These are phyloP conservation scores for Eremothecium gossypii DNA, from an alignment of 1,139 yeast species.

Conservation along the genomic window DNA sequence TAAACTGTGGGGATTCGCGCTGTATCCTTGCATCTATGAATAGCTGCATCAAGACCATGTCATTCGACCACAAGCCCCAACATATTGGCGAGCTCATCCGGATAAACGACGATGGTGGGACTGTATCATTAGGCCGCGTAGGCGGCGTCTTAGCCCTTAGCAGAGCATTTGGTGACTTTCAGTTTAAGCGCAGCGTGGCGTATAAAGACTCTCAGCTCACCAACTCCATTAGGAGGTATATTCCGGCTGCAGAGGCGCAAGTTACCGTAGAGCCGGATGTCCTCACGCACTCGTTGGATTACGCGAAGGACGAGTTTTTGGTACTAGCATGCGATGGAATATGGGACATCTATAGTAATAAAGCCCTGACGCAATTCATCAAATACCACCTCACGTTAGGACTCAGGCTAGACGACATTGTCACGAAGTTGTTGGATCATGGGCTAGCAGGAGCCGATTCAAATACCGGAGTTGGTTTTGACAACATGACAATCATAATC, in stretches of 20 bases:
- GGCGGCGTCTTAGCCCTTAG: slow-evolving; percentile 66
- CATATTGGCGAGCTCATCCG: slow-evolving; percentile 67
- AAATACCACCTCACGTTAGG: slow-evolving; percentile 51
- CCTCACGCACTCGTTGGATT: slow-evolving; percentile 40
- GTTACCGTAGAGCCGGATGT: slow-evolving; percentile 67
- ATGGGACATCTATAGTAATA: slow-evolving; percentile 68
- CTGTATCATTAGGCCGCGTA: slow-evolving; percentile 57
- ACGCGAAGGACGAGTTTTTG: slow-evolving; percentile 50
- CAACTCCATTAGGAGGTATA: slow-evolving; percentile 11
- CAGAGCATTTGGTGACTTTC: slow-evolving; percentile 71
- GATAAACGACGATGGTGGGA: slow-evolving; percentile 67
- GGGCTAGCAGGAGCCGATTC: slow-evolving; percentile 67
- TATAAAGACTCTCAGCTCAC: slow-evolving; percentile 32
- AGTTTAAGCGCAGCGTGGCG: slow-evolving; percentile 44
- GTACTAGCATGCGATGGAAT: slow-evolving; percentile 72
- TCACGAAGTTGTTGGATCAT: slow-evolving; percentile 51
- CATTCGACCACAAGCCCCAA: slow-evolving; percentile 71
- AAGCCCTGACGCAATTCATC: slow-evolving; percentile 43
- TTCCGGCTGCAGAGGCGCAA: slow-evolving; percentile 33
- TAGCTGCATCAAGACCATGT: slow-evolving; percentile 45
- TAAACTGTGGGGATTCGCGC: slow-evolving; percentile 71
- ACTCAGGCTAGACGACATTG: slow-evolving; percentile 48
- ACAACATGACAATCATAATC: slow-evolving; percentile 66
- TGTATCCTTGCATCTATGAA: slow-evolving; percentile 42
- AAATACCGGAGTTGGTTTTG: slow-evolving; percentile 70